These are phyloP conservation scores for Lactarius evosmus DNA, from an alignment of 768 basidiomycete species.

Conservation along the genomic window DNA sequence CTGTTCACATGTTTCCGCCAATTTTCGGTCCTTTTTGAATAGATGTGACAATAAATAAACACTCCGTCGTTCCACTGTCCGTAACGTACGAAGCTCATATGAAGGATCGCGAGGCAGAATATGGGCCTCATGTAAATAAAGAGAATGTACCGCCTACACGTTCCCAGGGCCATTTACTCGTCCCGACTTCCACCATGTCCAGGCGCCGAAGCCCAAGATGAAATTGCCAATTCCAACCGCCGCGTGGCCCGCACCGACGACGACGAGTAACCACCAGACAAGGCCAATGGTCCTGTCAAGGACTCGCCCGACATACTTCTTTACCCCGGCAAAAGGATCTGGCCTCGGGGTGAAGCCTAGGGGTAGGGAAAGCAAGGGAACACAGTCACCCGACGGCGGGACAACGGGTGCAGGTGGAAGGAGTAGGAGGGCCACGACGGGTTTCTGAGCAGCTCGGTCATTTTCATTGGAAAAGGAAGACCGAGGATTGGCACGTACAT, in stretches of 20 bases:
- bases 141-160: slow-evolving; percentile 9
- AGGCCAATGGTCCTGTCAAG: slow-evolving; percentile 76
- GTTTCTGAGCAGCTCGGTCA: slow-evolving; percentile 57
- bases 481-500: slow-evolving; percentile 48
- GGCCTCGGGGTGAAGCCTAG: slow-evolving; percentile 47
- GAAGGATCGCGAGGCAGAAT: background rate
- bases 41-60: slow-evolving; percentile 7
- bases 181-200: slow-evolving; percentile 45
- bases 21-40: background rate
- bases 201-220: slow-evolving; percentile 60
- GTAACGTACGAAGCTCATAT: too few relatives aligned
- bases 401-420: slow-evolving; percentile 45
- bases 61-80: background rate
- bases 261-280: slow-evolving; percentile 70
- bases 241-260: slow-evolving; percentile 75
- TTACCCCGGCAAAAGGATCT: slow-evolving; percentile 51
- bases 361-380: slow-evolving; percentile 52
- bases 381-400: slow-evolving; percentile 29
- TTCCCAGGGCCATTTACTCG: slow-evolving; percentile 11
- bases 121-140: background rate
- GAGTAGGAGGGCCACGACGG: slow-evolving; percentile 70
- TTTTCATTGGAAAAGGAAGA: background rate
- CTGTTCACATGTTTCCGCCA: background rate
- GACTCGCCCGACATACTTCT: slow-evolving; percentile 60
- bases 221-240: slow-evolving; percentile 71